Conservation (phyloP, 805 yeast species). For the Kuraishia ogatae region DNA sequence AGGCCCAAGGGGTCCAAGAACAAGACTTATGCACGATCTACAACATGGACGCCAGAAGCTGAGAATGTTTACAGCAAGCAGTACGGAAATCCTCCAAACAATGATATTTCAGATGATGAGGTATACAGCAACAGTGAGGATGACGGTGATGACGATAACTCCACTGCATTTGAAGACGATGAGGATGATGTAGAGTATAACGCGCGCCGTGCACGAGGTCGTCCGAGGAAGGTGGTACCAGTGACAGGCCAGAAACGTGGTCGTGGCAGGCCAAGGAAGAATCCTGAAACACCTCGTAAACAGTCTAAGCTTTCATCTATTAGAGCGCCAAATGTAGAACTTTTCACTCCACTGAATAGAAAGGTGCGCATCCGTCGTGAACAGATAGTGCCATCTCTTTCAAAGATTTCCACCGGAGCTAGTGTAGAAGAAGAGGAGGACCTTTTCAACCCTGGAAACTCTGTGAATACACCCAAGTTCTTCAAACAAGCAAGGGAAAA, state of each 20-base stretch:
- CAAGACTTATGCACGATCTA: background rate
- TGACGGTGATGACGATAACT: slow-evolving; percentile 6
- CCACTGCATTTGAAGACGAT: background rate
- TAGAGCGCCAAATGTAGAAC: background rate
- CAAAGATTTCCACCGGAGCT: slow-evolving; percentile 3
- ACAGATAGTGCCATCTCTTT: background rate
- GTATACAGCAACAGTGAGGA: background rate
- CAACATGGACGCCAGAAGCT: background rate
- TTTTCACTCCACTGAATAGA: background rate
- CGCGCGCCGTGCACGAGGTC: slow-evolving; percentile 3
- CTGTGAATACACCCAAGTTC: slow-evolving; percentile 11
- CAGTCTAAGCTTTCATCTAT: background rate
- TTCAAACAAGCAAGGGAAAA: slow-evolving; percentile 29
- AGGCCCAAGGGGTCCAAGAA: slow-evolving; percentile 5
- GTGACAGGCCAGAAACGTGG: background rate
- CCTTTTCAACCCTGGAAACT: slow-evolving; percentile 4
- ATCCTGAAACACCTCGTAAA: slow-evolving; percentile 1
- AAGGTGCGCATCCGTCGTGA: background rate
- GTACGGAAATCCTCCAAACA: background rate
- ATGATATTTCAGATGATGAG: background rate
- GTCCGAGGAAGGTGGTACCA: background rate
- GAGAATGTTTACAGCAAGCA: background rate
- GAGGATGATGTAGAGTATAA: slow-evolving; percentile 6
- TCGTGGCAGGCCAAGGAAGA: background rate
- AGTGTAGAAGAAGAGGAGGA: slow-evolving; percentile 7